Base-by-base conservation (phyloP, 805 yeast genomes). In the Teunomyces pallodes region DNA sequence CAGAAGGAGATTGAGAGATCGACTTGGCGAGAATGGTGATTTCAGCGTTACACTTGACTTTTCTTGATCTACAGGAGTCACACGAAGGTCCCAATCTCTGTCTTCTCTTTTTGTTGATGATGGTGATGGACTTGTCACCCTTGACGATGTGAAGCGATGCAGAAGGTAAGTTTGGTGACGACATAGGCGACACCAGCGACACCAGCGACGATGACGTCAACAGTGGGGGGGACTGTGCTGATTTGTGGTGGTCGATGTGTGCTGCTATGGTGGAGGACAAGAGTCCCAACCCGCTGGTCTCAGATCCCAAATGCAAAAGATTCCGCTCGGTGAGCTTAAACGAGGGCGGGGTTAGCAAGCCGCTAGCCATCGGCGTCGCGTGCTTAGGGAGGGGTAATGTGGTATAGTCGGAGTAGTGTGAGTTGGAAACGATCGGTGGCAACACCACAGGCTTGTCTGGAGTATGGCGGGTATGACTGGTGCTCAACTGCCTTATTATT, bases 21-120 rank as follows among this genome's bases (percentile, higher is more conserved):
- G 47, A 33, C 29, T 57, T 59, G 42, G 64, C 56, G 41, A 81
- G 50, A 20, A 79, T 69, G 30, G 66, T 62, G 9, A 84, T 79
- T 54, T 76, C 82, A 1, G 91, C 88, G 62, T 85, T 83, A 66
- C 92, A 86, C 64, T 83, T 86, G 49, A 84, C 85, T 60, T 86
- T 86, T 48, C 89, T 75, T 12, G 79, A 59, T 46, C 90, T 72
- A 62, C 92, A 86, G 42, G 79, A 69, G 61, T 86, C 90, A 64
- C 92, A 86, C 36, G 87, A 81, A 2, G 90, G 90, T 0, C 92
- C 90, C 14, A 80, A 70, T 50, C 92, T 68, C 65, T 86, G 91
- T 55, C 90, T 68, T 53, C 77, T 66, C 55, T 68, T 70, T 17
- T 56, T 52, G 31, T 67, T 43, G 16, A 40, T 13, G 26, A 29